A percentile compares a stretch with the other conserved stretches of the same genome.
phyloP scores from a whole-genome alignment of 2,329 filamentous ascomycete genomes.

The Talaromyces albobiverticillius region DNA sequence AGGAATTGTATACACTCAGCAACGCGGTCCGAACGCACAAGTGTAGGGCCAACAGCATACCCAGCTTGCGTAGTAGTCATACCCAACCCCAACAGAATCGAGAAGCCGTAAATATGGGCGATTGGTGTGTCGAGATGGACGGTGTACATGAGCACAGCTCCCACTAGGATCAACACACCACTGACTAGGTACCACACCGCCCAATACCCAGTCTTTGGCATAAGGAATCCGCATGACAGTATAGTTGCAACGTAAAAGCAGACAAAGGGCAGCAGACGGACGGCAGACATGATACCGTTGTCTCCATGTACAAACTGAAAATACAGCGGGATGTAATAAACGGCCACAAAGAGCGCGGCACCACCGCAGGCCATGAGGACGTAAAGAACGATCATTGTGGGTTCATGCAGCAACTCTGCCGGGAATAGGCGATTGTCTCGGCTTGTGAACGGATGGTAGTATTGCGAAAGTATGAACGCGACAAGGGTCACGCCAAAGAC shows the following conservation, averaged over 20 bases:
- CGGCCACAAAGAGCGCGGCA: slow-evolving; percentile 30
- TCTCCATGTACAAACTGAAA: slow-evolving; percentile 52
- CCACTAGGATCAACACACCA: slow-evolving; percentile 20
- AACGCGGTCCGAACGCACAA: slow-evolving; percentile 9
- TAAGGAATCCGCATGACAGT: slow-evolving; percentile 20
- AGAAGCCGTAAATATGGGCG: slow-evolving; percentile 25
- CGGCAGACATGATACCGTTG: slow-evolving; percentile 23
- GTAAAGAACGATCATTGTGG: slow-evolving; percentile 44
- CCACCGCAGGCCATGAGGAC: slow-evolving; percentile 36
- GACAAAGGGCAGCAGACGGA: slow-evolving; percentile 27
- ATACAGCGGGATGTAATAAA: slow-evolving; percentile 55
- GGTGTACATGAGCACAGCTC: slow-evolving; percentile 19
- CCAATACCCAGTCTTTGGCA: slow-evolving; percentile 21
- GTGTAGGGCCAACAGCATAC: slow-evolving; percentile 20
- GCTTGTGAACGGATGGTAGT: slow-evolving; percentile 41
- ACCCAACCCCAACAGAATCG: slow-evolving; percentile 23
- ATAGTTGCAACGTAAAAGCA: slow-evolving; percentile 18
- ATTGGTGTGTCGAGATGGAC: slow-evolving; percentile 17
- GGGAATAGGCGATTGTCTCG: slow-evolving; percentile 48
- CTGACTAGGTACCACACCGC: slow-evolving; percentile 25
- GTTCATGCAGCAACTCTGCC: slow-evolving; percentile 41
- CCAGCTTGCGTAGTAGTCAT: slow-evolving; percentile 19
- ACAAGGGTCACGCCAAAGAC: slow-evolving; percentile 45
- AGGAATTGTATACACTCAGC: slow-evolving; percentile 35
- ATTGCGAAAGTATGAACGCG: slow-evolving; percentile 47